Conservation (phyloP, 2,329 filamentous ascomycete genomes). For the Aureobasidium sp. region DNA sequence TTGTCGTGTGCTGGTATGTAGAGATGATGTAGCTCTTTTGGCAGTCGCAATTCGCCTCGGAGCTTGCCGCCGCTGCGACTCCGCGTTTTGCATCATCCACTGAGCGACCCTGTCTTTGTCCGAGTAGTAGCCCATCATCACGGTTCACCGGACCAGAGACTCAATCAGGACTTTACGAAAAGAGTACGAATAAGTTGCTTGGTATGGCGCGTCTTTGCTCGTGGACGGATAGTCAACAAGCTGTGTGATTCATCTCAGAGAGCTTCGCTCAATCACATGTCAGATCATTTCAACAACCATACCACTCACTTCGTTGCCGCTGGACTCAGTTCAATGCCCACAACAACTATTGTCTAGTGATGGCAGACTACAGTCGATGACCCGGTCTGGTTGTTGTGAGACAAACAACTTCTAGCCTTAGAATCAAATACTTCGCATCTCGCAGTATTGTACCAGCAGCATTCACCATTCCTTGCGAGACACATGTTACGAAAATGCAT, state of each 20-base stretch:
- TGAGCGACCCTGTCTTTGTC: not conserved
- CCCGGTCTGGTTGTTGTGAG: not conserved
- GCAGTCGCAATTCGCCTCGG: not conserved
- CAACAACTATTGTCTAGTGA: not conserved
- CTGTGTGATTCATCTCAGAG: too few relatives aligned
- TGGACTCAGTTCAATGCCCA: too few relatives aligned
- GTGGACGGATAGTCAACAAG: not conserved
- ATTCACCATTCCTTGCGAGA: too few relatives aligned
- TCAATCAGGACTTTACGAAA: too few relatives aligned
- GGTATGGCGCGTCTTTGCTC: not conserved
- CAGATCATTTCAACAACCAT: not conserved
- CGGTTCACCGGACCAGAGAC: too few relatives aligned
- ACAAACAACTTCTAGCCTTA: not conserved
- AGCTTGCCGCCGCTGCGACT: not conserved
- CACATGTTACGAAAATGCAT: too few relatives aligned
- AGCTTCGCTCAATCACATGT: not conserved
- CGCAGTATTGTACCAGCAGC: too few relatives aligned
- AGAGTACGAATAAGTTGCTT: too few relatives aligned
- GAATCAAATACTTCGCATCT: not conserved
- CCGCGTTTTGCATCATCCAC: not conserved
- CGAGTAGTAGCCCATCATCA: not conserved
- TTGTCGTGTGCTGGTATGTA: conserved; percentile 10
- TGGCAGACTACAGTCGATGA: not conserved
- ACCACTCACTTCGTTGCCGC: not conserved
- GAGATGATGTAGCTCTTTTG: not conserved